phyloP scores from a whole-genome alignment of 228 moss, liverwort and hornwort species.

The Sphagnum fallax region DNA sequence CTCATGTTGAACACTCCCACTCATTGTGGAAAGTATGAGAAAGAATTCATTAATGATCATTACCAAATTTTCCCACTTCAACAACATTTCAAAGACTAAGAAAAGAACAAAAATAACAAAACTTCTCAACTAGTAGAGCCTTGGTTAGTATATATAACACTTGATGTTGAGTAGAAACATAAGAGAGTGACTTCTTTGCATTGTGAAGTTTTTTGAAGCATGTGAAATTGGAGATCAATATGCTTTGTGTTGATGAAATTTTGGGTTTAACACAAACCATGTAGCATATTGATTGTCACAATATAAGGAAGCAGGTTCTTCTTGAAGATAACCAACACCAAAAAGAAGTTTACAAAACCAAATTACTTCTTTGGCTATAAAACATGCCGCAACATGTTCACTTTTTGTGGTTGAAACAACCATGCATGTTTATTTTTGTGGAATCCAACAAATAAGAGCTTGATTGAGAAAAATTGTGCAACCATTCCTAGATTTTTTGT shows the following conservation, averaged over 20 bases:
- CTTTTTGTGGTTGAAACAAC: background rate
- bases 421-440: background rate
- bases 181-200: background rate
- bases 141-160: background rate
- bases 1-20: too few relatives aligned
- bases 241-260: background rate
- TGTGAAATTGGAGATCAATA: background rate
- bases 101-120: background rate
- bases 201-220: background rate
- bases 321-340: background rate
- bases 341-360: background rate
- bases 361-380: background rate
- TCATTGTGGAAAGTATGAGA: too few relatives aligned
- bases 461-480: background rate
- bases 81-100: too few relatives aligned
- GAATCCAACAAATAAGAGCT: background rate
- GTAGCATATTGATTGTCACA: background rate
- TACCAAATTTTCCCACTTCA: too few relatives aligned
- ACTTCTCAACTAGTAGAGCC: background rate
- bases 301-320: background rate
- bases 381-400: background rate
- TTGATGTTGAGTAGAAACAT: background rate
- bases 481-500: background rate
- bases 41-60: too few relatives aligned
- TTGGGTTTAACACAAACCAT: background rate